Base-by-base conservation (phyloP, 768 basidiomycete genomes). In the Sistotremastrum niveocremeum region DNA sequence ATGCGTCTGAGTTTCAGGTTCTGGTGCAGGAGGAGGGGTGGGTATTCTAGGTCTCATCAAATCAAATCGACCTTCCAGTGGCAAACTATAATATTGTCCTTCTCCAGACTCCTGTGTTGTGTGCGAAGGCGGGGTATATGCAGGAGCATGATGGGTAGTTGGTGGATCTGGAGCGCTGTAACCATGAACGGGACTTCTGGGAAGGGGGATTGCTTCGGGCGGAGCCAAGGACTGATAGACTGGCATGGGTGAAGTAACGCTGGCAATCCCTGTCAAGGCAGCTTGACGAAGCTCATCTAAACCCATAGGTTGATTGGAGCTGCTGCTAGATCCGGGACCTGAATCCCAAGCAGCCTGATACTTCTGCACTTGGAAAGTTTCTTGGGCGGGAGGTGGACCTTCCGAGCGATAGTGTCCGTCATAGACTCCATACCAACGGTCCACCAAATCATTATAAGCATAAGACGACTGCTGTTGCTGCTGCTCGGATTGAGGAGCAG, bases 371-470 rank as follows among this genome's bases (percentile, higher is more conserved):
- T 78, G 72, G 59, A 88, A 84, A 20, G 20, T 20, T 10, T 69
- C 66, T 37, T 64, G 56, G 42, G 64, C 60, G 10, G 69, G 63
- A 34, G 66, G 55, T 30, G 62, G 59, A 36, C 68, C 54, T 34
- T 74, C 63, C 1, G 83, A 73, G 44, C 88, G 84, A 60, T 85
- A 87, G 61, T 94, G 77, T 40, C 65, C 76, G 67, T 97, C 91
- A 56, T 94, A 99, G 20, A 93, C 79, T 33, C 73, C 71, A 62
- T 77, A 94, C 94, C 94, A 99, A 37, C 81, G 77, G 59, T 93
- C 81, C 32, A 95, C 74, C 33, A 99, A 79, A 5, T 83, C 74
- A 47, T 72, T 68, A 54, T 89, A 93, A 62, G 83, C 76, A 54
- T 88, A 86, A 33, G 75, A 73, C 53, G 68, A 72, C 42, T 71